Conservation (phyloP, 116 monocot genomes). For the Dioscorea cayenensis region DNA sequence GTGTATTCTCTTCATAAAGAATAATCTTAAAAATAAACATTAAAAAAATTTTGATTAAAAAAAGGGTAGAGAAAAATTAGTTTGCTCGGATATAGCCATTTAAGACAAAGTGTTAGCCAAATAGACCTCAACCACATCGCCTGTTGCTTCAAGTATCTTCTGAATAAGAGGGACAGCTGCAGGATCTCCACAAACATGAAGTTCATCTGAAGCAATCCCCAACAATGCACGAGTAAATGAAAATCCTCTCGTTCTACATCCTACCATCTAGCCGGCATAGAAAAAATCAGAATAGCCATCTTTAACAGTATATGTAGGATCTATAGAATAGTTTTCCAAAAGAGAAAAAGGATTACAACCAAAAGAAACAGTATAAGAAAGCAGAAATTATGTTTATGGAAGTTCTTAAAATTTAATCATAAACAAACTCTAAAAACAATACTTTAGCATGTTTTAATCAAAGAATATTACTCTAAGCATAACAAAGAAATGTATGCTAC, state of each 20-base stretch:
- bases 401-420: background rate
- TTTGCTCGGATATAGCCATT: background rate
- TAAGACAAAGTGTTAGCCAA: background rate
- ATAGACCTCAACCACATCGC: conserved; percentile 63
- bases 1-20: too few relatives aligned
- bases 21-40: too few relatives aligned
- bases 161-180: conserved; percentile 92
- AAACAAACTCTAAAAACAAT: too few relatives aligned
- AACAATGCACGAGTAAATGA: conserved; percentile 94
- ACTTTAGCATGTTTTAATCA: too few relatives aligned
- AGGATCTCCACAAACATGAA: conserved; percentile 97
- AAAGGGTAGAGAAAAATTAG: background rate
- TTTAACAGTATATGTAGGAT: too few relatives aligned
- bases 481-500: too few relatives aligned
- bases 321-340: too few relatives aligned
- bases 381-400: background rate
- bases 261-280: conserved; percentile 59
- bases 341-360: too few relatives aligned
- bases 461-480: too few relatives aligned
- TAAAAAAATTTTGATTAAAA: background rate
- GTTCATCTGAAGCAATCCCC: conserved; percentile 84
- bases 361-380: background rate
- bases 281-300: conserved; percentile 6
- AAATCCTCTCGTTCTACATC: conserved; percentile 83
- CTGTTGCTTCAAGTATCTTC: conserved; percentile 79